Percentiles rank a stretch among this genome's conserved stretches.
Evolutionary conservation across 352 stramenopile species (phyloP).

Genomic region (Hyaloperonospora brassicae): DNA sequence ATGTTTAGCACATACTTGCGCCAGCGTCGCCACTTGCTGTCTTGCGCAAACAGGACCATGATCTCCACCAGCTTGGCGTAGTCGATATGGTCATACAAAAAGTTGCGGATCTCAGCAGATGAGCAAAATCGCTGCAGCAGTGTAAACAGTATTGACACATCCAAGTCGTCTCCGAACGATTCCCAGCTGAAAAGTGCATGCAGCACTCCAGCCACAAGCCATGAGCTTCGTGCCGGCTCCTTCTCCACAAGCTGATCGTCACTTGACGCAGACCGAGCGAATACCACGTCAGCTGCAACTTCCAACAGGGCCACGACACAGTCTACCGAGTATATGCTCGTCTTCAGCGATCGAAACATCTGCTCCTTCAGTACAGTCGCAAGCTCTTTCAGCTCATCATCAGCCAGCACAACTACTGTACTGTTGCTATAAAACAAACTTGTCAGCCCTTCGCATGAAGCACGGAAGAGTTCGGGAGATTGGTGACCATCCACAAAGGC

Average conservation of each 20-base stretch:
- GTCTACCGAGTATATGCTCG: conserved; percentile 42
- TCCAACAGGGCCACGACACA: conserved; percentile 50
- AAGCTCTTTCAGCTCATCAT: conserved; percentile 17
- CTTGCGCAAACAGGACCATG: conserved; percentile 26
- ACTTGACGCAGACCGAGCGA: too few species aligned
- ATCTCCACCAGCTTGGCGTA: conserved; percentile 38
- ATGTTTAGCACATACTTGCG: conserved; percentile 29
- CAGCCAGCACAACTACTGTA: conserved; percentile 8
- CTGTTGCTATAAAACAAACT: conserved; percentile 32
- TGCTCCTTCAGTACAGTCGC: conserved; percentile 26
- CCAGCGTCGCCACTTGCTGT: conserved; percentile 35
- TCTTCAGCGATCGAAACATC: conserved; percentile 31
- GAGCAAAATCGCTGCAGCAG: conserved; percentile 41
- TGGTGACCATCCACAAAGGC: conserved; percentile 37
- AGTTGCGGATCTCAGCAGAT: conserved; percentile 23
- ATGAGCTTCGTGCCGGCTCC: conserved; percentile 28
- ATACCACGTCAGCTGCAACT: conserved; percentile 13
- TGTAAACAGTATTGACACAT: conserved; percentile 36
- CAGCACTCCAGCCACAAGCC: conserved; percentile 42
- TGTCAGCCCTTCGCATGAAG: conserved; percentile 38
- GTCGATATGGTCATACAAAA: conserved; percentile 37
- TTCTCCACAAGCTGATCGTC: conserved; percentile 10
- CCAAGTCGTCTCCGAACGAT: conserved; percentile 33
- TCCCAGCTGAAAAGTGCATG: conserved; percentile 35
- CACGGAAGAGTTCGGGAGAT: conserved; percentile 32